These are phyloP conservation scores for Chondrostereum purpureum DNA, from an alignment of 1,284 basidiomycete species.

Conservation along the genomic window DNA sequence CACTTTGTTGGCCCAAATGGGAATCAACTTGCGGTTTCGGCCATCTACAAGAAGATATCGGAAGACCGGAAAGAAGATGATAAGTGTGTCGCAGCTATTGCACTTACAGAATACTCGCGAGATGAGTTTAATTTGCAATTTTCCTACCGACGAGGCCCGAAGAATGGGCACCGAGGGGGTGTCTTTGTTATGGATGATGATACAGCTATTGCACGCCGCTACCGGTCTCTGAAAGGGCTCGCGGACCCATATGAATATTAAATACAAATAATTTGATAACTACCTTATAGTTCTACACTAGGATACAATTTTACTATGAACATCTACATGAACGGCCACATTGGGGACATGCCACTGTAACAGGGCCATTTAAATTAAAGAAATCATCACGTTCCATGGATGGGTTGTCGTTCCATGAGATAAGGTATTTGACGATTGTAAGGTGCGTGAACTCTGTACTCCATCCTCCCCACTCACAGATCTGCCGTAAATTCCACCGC, in stretches of 20 bases:
- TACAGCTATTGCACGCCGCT: slow-evolving; percentile 13
- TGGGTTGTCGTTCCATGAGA: slow-evolving; percentile 29
- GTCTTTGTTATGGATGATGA: slow-evolving; percentile 10
- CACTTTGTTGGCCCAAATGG: slow-evolving; percentile 16
- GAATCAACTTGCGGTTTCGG: slow-evolving; percentile 12
- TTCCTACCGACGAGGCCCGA: slow-evolving; percentile 11
- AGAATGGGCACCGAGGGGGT: too few relatives aligned
- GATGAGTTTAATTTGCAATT: slow-evolving; percentile 9
- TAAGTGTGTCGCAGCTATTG: neutral
- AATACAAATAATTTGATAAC: slow-evolving; percentile 1
- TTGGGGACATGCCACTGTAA: slow-evolving; percentile 17
- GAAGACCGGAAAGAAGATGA: slow-evolving; percentile 3
- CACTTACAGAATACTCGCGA: slow-evolving; percentile 6
- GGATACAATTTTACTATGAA: neutral
- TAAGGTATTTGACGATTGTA: slow-evolving; percentile 30
- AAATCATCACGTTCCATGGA: slow-evolving; percentile 22
- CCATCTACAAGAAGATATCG: slow-evolving; percentile 11
- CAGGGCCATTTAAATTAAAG: slow-evolving; percentile 21
- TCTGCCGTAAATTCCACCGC: slow-evolving; percentile 18
- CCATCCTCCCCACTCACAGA: slow-evolving; percentile 34
- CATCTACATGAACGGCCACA: slow-evolving; percentile 28
- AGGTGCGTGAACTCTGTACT: slow-evolving; percentile 24
- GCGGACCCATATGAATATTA: too few relatives aligned
- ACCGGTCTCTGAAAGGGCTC: too few relatives aligned
- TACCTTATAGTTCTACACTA: neutral